Base-by-base conservation (phyloP, 2,329 filamentous ascomycete species). In the Chaetomium globosum region DNA sequence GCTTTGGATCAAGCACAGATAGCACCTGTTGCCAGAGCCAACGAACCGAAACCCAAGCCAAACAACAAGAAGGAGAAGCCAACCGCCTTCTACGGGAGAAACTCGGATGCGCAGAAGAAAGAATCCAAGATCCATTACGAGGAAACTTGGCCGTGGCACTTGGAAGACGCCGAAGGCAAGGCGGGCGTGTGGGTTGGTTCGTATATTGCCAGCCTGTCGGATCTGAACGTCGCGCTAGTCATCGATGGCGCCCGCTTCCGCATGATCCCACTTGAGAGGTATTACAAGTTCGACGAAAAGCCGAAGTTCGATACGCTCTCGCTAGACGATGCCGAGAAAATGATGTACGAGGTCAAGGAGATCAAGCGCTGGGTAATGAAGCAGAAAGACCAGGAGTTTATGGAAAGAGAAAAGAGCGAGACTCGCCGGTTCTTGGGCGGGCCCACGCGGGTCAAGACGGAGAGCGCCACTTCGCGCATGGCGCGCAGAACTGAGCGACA, bases 151-250 rank as follows among this genome's bases (percentile, higher is more conserved):
- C 95, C 95, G 6, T 99, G 95, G 95, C 93, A 97, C 75, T 78
- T 99, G 43, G 95, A 99, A 75, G 95, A 99, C 76, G 96, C 93
- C 49, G 94, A 99, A 73, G 92, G 93, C 69, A 97, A 94, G 76
- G 94, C 70, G 0, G 71, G 97, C 72, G 90, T 91, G 2, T 98
- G 93, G 92, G 89, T 95, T 39, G 95, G 93, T 53, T 90, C 89
- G 64, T 97, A 98, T 72, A 91, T 98, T 72, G 90, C 90, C 30
- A 91, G 93, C 21, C 83, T 98, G 46, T 97, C 94, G 0, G 89
- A 94, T 72, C 88, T 91, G 59, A 91, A 93, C 59, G 89, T 96
- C 69, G 89, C 96, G 61, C 85, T 94, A 48, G 84, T 92, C 52
- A 89, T 92, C 39, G 85, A 87, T 46, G 84, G 87, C 10, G 82